Evolutionary conservation across 331 rosid genomes (phyloP), one percentile per base, ranked within the genome.

Genomic region (Quercus phellos): DNA sequence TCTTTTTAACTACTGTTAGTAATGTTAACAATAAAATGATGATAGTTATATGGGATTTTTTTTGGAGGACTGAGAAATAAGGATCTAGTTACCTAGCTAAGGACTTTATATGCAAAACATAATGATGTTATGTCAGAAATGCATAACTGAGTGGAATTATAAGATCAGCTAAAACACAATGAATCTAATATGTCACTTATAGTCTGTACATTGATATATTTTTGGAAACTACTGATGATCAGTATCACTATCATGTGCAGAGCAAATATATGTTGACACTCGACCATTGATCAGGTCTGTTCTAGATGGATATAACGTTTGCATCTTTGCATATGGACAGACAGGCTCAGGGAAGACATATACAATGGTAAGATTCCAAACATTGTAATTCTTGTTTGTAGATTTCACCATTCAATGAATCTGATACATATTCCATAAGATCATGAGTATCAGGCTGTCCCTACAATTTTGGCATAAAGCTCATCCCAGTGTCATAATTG

Each of bases 341-440:
- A 95, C 99, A 14, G 99, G 99, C 86, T 95, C 99, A 1, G 99
- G 99, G 79, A 95, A 95, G 87, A 95, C 99, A n/a, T 95, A 91
- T 82, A 95, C 99, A 24, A 95, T 95, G 99, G 99, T 95, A 95
- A 74, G 58, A 30, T 68, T 21, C 51, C 29, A 51, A 51, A 46
- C 73, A 53, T 22, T 58, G n/a, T 59, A 51, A 30, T 32, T 80
- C 16, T n/a, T 46, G 64, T 73, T 17, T 56, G 24, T 76, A 71
- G 26, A 29, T 56, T 29, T 22, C 29, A 63, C 38, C 26, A 26
- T 56, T 70, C 69, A 76, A 38, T 38, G 46, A 38, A 38, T 38
- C 46, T 72, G 32, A 50, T 50, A 35, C 56, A 10, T 75, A 27
- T 51, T 34, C 21, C 30, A 56, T 26, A 22, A 8, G 13, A 8